phyloP scores from a whole-genome alignment of 768 basidiomycete species.

The Collybiopsis confluens region DNA sequence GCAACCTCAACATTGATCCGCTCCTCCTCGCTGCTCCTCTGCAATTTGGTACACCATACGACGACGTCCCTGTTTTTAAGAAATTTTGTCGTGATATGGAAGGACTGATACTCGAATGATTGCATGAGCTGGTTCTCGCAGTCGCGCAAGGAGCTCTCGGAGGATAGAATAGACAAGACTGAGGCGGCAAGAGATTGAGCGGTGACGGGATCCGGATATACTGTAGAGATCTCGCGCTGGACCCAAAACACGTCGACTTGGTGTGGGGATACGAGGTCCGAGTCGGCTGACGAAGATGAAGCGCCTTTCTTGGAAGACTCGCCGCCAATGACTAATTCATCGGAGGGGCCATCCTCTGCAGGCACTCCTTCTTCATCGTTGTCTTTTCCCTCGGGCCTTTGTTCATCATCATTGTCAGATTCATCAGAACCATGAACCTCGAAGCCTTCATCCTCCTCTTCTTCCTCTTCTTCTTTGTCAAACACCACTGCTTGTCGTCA shows the following conservation, averaged over 20 bases:
- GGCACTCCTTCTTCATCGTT: conserved; percentile 27
- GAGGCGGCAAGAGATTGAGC: conserved; percentile 86
- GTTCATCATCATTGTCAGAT: conserved; percentile 72
- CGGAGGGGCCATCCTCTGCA: conserved; percentile 45
- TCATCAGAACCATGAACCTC: conserved; percentile 70
- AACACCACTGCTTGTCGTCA: conserved; percentile 95
- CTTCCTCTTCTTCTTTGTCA: conserved; percentile 93
- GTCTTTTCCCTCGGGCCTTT: conserved; percentile 34
- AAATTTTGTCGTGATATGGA: conserved; percentile 85
- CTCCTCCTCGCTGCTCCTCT: conserved; percentile 84
- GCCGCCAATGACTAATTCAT: conserved; percentile 78
- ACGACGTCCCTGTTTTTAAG: conserved; percentile 94
- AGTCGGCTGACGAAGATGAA: conserved; percentile 44
- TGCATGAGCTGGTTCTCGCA: conserved; percentile 97
- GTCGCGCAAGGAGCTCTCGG: conserved; percentile 78
- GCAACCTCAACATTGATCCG: conserved; percentile 93
- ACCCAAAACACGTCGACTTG: conserved; percentile 98
- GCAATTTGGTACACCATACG: conserved; percentile 97
- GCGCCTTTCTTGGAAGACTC: conserved; percentile 43
- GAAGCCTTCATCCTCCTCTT: conserved; percentile 83
- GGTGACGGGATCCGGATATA: conserved; percentile 92
- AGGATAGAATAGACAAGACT: conserved; percentile 81
- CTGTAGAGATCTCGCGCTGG: conserved; percentile 85
- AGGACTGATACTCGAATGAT: conserved; percentile 89
- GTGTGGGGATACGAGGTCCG: conserved; percentile 83